Evolutionary conservation across 2,329 filamentous ascomycete species (phyloP).

Genomic region (Curvularia sp.): DNA sequence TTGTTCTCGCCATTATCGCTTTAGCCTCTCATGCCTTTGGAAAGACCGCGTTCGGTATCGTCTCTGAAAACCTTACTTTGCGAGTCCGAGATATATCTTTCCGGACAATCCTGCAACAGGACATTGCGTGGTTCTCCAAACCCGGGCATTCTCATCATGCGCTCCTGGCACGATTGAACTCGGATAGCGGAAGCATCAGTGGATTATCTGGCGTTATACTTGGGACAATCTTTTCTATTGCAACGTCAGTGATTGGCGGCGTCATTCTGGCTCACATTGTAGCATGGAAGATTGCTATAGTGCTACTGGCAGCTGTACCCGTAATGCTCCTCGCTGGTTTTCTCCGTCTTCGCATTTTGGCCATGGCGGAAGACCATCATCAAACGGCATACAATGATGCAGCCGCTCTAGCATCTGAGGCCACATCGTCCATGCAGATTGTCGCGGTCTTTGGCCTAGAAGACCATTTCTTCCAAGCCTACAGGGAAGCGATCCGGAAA

Average conservation of each 20-base stretch:
- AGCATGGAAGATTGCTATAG: slow-evolving; percentile 61
- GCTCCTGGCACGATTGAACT: slow-evolving; percentile 57
- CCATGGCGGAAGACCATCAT: slow-evolving; percentile 68
- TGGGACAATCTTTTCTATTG: slow-evolving; percentile 59
- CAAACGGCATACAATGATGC: slow-evolving; percentile 70
- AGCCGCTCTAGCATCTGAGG: slow-evolving; percentile 70
- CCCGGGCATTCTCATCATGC: slow-evolving; percentile 54
- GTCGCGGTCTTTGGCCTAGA: slow-evolving; percentile 56
- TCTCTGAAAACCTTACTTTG: slow-evolving; percentile 56
- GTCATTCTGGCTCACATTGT: slow-evolving; percentile 58
- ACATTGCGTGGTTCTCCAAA: slow-evolving; percentile 60
- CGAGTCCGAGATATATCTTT: slow-evolving; percentile 57
- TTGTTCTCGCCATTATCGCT: slow-evolving; percentile 61
- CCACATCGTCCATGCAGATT: slow-evolving; percentile 71
- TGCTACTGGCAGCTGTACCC: slow-evolving; percentile 58
- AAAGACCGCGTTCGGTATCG: slow-evolving; percentile 58
- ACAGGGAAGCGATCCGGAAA: slow-evolving; percentile 48
- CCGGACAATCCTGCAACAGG: slow-evolving; percentile 62
- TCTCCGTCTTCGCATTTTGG: slow-evolving; percentile 57
- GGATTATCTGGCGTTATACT: slow-evolving; percentile 59
- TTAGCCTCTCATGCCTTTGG: slow-evolving; percentile 54
- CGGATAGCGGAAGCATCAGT: slow-evolving; percentile 58
- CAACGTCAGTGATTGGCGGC: slow-evolving; percentile 57
- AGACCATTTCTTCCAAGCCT: slow-evolving; percentile 48
- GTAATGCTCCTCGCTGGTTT: slow-evolving; percentile 58